Evolutionary conservation across 768 basidiomycete species (phyloP), one percentile per base, ranked within the genome.

Genomic region (Russula sp.): DNA sequence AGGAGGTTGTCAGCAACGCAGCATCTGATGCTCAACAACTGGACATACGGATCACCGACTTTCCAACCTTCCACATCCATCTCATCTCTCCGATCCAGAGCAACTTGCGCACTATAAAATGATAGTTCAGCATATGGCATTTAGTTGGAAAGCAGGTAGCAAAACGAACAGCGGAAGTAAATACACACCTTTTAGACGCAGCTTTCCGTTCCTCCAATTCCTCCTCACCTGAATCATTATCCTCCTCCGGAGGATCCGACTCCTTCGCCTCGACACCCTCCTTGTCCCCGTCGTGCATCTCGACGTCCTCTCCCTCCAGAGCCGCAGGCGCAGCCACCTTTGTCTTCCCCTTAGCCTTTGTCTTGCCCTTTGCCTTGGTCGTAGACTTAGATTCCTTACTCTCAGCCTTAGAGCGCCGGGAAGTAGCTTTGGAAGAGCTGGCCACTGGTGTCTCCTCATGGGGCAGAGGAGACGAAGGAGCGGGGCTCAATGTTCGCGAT

Each of bases 31-130:
- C 65, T 51, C 30, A 54, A 28, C 48, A 22, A 34, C 30, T 49
- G 20, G 42, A 81, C 92, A 69, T 72, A 95, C 94, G 92, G 84
- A 68, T 88, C 79, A 14, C 93, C 94, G 28, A 78, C 78, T 77
- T 91, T 88, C 95, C 95, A 92, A 20, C 89, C 88, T 57, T 83
- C 78, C 30, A 92, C 78, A 72, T 92, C 90, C n/a, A 92, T 88
- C 44, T 91, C 86, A 22, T 79, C 73, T 52, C 77, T 81, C 68
- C 81, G 81, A 24, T 79, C 80, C 34, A 91, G 73, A 10, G 83
- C 87, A 46, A 83, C 83, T 71, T 90, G 83, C n/a, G 85, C 90
- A 75, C 92, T 88, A 13, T 5, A 62, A 51, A 38, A 55, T 1
- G 60, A 48, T n/a, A n/a, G 49, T 46, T 57, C 13, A 48, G 44